A percentile compares a stretch with the other conserved stretches of the same genome.
Conservation (phyloP, 2,329 filamentous ascomycete species). For the Monosporascus sp. region DNA sequence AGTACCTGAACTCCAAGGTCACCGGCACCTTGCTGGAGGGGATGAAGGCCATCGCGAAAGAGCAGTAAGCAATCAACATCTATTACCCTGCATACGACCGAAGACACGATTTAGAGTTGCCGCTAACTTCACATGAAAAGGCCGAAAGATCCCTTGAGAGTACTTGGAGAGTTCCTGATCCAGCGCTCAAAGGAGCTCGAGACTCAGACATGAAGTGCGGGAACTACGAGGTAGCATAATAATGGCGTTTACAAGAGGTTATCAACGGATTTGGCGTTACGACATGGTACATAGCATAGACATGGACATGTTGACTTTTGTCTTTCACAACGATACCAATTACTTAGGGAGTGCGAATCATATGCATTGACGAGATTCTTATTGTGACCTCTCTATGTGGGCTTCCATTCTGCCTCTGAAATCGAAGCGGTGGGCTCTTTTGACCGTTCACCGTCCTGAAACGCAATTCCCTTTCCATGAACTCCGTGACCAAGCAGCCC, state of each 20-base stretch:
- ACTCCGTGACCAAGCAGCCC: constrained; percentile 27
- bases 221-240: constrained; percentile 4
- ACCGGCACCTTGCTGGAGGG: constrained; percentile 65
- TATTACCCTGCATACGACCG: background rate
- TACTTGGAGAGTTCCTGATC: constrained; percentile 65
- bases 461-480: constrained; percentile 27
- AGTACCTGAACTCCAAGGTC: constrained; percentile 68
- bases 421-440: constrained; percentile 11
- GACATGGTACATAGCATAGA: constrained; percentile 7
- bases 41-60: constrained; percentile 67
- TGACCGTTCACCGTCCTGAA: constrained; percentile 15
- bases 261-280: constrained; percentile 10
- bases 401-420: constrained; percentile 14
- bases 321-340: constrained; percentile 22
- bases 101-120: background rate
- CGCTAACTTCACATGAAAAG: constrained; percentile 29
- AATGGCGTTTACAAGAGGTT: constrained; percentile 18
- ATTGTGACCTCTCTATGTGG: constrained; percentile 13
- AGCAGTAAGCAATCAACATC: constrained; percentile 46
- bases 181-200: constrained; percentile 64
- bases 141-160: constrained; percentile 62
- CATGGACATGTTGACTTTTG: background rate
- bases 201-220: constrained; percentile 10
- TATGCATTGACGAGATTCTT: constrained; percentile 9
- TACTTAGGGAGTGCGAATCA: constrained; percentile 1